Base-by-base conservation (phyloP, 1,284 basidiomycete genomes). In the Sphagnurus paluster region DNA sequence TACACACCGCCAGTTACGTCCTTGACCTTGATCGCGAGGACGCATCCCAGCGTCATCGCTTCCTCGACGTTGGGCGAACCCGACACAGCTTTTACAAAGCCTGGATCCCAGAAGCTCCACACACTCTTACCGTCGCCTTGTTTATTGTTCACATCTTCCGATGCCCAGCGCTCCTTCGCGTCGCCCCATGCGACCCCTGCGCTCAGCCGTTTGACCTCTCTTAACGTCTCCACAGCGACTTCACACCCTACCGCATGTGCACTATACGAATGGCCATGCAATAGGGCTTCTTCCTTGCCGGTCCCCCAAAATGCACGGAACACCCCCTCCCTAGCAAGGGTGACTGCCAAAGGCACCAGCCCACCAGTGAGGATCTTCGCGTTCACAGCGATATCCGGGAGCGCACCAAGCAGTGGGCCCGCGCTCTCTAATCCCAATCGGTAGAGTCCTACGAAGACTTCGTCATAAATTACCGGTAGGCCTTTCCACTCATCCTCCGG, bases 291-390 rank as follows among this genome's bases (percentile, higher is more conserved):
- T 14, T 79, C 79, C 65, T 98, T 98, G 34, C 75, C 75, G 21
- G 81, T 76, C 42, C 88, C 80, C 29, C 79, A 69, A 69, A 98
- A 98, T 1, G 87, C 83, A 21, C 78, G 64, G 69, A 95, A 99
- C 36, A 98, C 84, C 6, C 77, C 77, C 42, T 84, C 71, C 0
- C 82, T 82, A 1, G 96, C 87, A 19, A 99, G 77, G 0, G 93
- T 97, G 8, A 87, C 82, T 1, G 90, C 82, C 28, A 98, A 77
- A 2, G 96, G 96, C 3, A 98, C 74, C 8, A 97, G 75, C 1
- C 96, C 96, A 25, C 96, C 96, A 0, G 96, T 98, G 17, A 99
- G 76, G 52, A 95, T 89, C 66, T 99, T 99, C 30, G 94, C 96
- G 56, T 96, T 84, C 37, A 93, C 91, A 0, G 90, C 82, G 40